phyloP scores from a whole-genome alignment of 495 filamentous ascomycete species.

The Bombardia bombarda region DNA sequence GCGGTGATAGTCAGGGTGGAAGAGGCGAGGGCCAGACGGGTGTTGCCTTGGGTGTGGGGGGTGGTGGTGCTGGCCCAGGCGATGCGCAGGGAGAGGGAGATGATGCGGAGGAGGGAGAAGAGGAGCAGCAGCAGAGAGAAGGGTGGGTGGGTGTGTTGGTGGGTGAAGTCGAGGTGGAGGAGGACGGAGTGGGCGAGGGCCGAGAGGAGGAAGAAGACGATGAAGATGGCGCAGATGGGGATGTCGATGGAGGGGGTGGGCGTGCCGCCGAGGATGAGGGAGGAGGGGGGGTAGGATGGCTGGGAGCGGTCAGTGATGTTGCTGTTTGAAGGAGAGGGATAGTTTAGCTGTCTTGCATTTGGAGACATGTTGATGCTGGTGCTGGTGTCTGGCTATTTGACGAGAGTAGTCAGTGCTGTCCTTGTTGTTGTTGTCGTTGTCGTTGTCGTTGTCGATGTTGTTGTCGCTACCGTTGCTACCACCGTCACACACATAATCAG shows the following conservation, averaged over 20 bases:
- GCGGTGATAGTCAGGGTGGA: slow-evolving; percentile 63
- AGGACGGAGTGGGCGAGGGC: slow-evolving; percentile 39
- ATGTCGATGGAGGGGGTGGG: slow-evolving; percentile 41
- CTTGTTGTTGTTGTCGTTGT: too few relatives aligned
- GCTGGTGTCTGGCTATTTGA: too few relatives aligned
- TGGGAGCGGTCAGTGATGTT: too few relatives aligned
- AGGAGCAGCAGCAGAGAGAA: slow-evolving; percentile 1
- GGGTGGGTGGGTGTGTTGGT: neutral
- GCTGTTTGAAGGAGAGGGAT: too few relatives aligned
- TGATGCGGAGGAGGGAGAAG: slow-evolving; percentile 38
- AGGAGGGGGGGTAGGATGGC: slow-evolving; percentile 1
- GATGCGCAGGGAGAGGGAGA: slow-evolving; percentile 55
- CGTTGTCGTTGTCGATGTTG: too few relatives aligned
- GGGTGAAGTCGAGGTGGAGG: neutral
- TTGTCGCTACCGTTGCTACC: too few relatives aligned
- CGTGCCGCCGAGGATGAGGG: slow-evolving; percentile 1
- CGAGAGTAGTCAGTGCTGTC: too few relatives aligned
- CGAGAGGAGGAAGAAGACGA: slow-evolving; percentile 49
- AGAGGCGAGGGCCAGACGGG: slow-evolving; percentile 46
- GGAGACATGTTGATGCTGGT: too few relatives aligned
- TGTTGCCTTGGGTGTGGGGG: too few relatives aligned
- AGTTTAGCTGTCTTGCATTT: too few relatives aligned
- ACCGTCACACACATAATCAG: too few relatives aligned
- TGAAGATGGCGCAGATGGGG: slow-evolving; percentile 55
- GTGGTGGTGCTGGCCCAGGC: slow-evolving; percentile 38